Percentiles rank a stretch among this genome's conserved stretches.
Evolutionary conservation across 441 rosid genomes (phyloP).

Genomic region (Aleurites moluccanus): DNA sequence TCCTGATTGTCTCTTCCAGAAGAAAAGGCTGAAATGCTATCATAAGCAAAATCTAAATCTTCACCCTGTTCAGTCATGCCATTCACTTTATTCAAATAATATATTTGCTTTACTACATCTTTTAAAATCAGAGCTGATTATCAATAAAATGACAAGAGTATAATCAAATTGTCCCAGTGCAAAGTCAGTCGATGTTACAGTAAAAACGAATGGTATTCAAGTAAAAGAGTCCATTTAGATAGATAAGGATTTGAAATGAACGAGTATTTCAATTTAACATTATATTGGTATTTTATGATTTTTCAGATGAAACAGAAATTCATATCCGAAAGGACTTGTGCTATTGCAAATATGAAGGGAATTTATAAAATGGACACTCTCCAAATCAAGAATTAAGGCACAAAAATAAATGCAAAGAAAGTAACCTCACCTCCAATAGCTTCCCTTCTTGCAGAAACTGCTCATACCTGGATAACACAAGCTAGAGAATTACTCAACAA

Average conservation of each 20-base stretch:
- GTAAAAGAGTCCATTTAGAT: not conserved
- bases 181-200: not conserved
- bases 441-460: slow-evolving; percentile 79
- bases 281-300: not conserved
- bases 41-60: slow-evolving; percentile 49
- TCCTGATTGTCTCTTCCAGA: slow-evolving; percentile 87
- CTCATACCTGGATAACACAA: slow-evolving; percentile 50
- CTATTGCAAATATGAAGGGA: not conserved
- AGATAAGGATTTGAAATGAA: not conserved
- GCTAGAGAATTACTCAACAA: not conserved
- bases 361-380: not conserved
- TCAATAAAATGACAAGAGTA: not conserved
- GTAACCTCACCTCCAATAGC: slow-evolving; percentile 65
- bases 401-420: not conserved
- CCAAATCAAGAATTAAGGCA: not conserved
- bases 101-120: no score
- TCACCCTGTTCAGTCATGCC: not conserved
- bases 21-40: slow-evolving; percentile 96
- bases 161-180: not conserved
- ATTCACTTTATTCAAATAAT: not conserved
- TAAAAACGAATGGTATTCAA: not conserved
- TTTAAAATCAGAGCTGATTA: not conserved
- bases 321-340: no score
- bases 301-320: not conserved
- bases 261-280: not conserved